These are phyloP conservation scores for Colletotrichum trifolii DNA, from an alignment of 2,329 filamentous ascomycete genomes.

Conservation along the genomic window DNA sequence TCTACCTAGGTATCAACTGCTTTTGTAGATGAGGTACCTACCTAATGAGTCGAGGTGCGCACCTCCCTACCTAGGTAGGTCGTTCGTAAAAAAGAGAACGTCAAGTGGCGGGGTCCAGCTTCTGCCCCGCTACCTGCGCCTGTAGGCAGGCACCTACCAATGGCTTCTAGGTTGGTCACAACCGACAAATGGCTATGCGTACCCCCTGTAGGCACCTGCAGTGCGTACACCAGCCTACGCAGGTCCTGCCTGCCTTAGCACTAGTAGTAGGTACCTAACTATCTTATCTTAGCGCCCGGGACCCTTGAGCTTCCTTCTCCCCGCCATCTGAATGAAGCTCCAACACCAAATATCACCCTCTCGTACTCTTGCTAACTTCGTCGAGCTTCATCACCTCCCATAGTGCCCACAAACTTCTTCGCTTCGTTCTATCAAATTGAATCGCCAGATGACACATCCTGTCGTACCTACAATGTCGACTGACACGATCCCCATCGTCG, in stretches of 20 bases:
- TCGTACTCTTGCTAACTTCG: background rate
- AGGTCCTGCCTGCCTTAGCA: constrained; percentile 3
- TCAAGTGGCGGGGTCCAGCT: too few species aligned
- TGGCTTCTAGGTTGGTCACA: too few species aligned
- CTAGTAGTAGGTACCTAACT: constrained; percentile 1
- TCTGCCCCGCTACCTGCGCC: too few species aligned
- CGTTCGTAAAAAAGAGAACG: background rate
- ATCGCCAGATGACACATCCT: constrained; percentile 42
- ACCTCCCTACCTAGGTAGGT: background rate
- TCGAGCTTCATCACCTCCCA: background rate
- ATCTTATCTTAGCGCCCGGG: constrained; percentile 34
- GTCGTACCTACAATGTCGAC: constrained; percentile 52
- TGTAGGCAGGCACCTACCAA: too few species aligned
- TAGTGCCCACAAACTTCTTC: background rate
- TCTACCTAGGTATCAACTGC: background rate
- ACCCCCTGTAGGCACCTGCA: constrained; percentile 8
- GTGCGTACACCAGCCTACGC: constrained; percentile 10
- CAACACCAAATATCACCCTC: background rate
- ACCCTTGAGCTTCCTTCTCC: constrained; percentile 23
- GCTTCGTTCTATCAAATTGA: constrained; percentile 33
- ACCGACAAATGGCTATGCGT: background rate
- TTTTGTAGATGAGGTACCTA: too few species aligned
- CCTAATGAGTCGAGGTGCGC: too few species aligned
- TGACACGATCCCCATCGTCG: constrained; percentile 59
- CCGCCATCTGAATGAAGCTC: background rate